A percentile compares a stretch with the other conserved stretches of the same genome.
Conservation (phyloP, 768 basidiomycete species). For the Calocera viscosa region DNA sequence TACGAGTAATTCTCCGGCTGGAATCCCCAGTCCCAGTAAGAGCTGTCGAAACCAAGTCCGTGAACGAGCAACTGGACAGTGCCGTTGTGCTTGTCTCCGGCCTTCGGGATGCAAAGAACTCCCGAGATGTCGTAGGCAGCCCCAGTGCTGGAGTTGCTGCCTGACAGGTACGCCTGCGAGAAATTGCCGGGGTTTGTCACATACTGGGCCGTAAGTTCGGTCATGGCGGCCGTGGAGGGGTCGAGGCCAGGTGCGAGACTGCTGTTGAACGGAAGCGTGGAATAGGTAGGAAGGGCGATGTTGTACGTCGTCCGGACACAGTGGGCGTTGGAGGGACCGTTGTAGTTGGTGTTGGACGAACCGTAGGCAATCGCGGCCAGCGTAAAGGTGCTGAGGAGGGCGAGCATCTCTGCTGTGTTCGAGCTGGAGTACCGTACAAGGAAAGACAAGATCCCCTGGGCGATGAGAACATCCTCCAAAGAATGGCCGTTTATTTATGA, state of each 20-base stretch:
- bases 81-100: conserved; percentile 13
- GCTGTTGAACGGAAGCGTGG: not conserved
- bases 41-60: conserved; percentile 17
- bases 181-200: not conserved
- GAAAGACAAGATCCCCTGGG: too few relatives aligned
- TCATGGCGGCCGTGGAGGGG: not conserved
- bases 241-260: not conserved
- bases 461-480: too few relatives aligned
- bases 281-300: not conserved
- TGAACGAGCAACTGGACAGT: conserved; percentile 18
- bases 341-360: too few relatives aligned
- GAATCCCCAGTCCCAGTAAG: conserved; percentile 8
- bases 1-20: conserved; percentile 11
- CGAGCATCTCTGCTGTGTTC: too few relatives aligned
- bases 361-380: too few relatives aligned
- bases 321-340: conserved; percentile 8
- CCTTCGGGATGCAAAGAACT: conserved; percentile 17
- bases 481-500: too few relatives aligned
- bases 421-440: too few relatives aligned
- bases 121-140: conserved; percentile 14
- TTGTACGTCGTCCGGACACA: not conserved
- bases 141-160: not conserved
- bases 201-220: not conserved
- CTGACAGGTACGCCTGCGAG: not conserved
- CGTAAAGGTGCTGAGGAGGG: too few relatives aligned